Conservation (phyloP, 75 land plant genomes). For the Chamaecyparis obtusa region DNA sequence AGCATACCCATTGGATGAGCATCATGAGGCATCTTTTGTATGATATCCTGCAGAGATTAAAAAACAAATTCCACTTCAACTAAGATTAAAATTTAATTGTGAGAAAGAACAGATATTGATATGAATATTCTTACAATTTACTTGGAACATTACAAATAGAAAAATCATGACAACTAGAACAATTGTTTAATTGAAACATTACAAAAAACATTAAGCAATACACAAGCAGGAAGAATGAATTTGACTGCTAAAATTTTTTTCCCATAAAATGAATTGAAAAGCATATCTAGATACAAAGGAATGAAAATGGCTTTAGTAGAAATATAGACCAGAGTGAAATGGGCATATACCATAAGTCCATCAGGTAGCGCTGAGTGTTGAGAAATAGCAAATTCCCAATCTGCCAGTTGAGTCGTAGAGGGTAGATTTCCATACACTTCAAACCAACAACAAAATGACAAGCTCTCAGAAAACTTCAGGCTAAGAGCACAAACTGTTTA, state of each 20-base stretch:
- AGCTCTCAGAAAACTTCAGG: neutral
- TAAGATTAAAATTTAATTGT: neutral
- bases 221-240: neutral
- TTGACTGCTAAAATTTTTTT: neutral
- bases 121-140: neutral
- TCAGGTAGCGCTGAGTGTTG: conserved; percentile 97
- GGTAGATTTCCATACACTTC: conserved; percentile 97
- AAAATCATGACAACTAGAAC: neutral
- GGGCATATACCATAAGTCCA: conserved; percentile 69
- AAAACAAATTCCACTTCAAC: conserved; percentile 3
- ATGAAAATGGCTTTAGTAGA: neutral
- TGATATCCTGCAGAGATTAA: conserved; percentile 58
- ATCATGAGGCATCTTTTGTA: conserved; percentile 96
- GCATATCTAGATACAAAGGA: neutral
- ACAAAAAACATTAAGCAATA: neutral
- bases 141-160: neutral
- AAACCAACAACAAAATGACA: conserved; percentile 10
- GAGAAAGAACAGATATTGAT: neutral
- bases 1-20: conserved; percentile 98
- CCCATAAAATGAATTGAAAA: neutral
- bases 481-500: neutral
- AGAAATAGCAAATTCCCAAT: conserved; percentile 90
- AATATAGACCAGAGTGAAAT: neutral
- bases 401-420: conserved; percentile 68
- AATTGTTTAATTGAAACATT: neutral